Conservation (phyloP, 495 filamentous ascomycete genomes). For the Lepraria neglecta region DNA sequence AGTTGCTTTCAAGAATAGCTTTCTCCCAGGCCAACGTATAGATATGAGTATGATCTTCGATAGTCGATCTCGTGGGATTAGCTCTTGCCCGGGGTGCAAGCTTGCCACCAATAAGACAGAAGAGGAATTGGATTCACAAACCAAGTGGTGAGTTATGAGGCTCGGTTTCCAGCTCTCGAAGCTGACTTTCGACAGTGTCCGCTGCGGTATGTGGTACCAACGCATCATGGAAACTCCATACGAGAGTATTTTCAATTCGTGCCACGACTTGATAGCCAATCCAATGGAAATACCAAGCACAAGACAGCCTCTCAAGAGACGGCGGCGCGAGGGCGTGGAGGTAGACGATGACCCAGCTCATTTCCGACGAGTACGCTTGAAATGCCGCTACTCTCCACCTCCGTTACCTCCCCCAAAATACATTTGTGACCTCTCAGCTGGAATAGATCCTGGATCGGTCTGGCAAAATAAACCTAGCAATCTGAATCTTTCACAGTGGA, state of each 20-base stretch:
- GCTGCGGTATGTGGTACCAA: slow-evolving; percentile 3
- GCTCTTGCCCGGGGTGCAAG: slow-evolving; percentile 7
- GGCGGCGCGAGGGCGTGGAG: neutral
- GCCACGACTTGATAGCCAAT: too few relatives aligned
- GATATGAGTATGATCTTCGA: slow-evolving; percentile 19
- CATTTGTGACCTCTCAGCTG: neutral
- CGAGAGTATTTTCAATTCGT: neutral
- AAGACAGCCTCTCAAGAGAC: neutral
- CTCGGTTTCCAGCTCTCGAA: neutral
- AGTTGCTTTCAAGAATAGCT: slow-evolving; percentile 1
- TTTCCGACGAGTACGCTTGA: slow-evolving; percentile 6
- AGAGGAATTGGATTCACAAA: neutral
- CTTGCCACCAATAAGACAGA: neutral
- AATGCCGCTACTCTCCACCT: neutral
- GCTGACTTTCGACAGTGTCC: neutral
- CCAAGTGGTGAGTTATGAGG: neutral
- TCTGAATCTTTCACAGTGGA: too few relatives aligned
- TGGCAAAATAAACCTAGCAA: neutral
- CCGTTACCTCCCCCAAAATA: neutral
- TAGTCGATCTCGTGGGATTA: accelerated
- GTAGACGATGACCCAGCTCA: neutral
- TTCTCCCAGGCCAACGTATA: slow-evolving; percentile 10
- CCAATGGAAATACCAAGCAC: neutral
- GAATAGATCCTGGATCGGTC: neutral
- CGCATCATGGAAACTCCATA: neutral